Conservation (phyloP, 192 early-diverging fungal genomes). For the Thamnidium elegans region DNA sequence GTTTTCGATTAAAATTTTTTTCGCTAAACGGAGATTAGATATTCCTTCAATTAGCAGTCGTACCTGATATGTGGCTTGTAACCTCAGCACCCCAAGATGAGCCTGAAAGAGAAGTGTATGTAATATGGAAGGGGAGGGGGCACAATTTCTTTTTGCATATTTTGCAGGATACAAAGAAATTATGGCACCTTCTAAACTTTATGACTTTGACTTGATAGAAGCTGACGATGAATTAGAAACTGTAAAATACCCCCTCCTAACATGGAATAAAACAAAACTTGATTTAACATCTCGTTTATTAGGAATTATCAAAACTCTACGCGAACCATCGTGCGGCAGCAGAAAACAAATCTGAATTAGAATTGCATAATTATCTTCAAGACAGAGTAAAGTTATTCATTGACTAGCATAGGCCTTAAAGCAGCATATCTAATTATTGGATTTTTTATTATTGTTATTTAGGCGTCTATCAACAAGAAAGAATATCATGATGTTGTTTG, state of each 20-base stretch:
- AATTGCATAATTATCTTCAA: constrained; percentile 60
- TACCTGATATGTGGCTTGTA: too few relatives aligned
- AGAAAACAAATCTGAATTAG: constrained; percentile 44
- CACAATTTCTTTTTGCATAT: neutral
- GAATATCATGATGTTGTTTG: constrained; percentile 37
- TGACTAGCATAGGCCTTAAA: neutral
- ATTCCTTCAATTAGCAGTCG: neutral
- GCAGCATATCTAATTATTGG: neutral
- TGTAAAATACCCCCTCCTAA: neutral
- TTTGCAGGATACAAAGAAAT: neutral
- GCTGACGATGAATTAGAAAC: neutral
- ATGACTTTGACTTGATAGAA: neutral
- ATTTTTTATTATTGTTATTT: neutral
- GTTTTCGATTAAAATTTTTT: neutral
- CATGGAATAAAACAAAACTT: constrained; percentile 8
- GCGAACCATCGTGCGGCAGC: constrained; percentile 13
- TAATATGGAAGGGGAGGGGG: neutral
- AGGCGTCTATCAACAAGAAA: constrained; percentile 24
- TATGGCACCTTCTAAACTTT: constrained; percentile 9
- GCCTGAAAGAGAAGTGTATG: too few relatives aligned
- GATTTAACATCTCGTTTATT: constrained; percentile 7
- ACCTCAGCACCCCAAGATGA: too few relatives aligned
- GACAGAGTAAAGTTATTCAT: constrained; percentile 47
- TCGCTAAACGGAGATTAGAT: neutral
- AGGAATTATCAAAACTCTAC: constrained; percentile 27